Conservation (phyloP, 192 early-diverging fungal species). For the Linnemannia schmuckeri region DNA sequence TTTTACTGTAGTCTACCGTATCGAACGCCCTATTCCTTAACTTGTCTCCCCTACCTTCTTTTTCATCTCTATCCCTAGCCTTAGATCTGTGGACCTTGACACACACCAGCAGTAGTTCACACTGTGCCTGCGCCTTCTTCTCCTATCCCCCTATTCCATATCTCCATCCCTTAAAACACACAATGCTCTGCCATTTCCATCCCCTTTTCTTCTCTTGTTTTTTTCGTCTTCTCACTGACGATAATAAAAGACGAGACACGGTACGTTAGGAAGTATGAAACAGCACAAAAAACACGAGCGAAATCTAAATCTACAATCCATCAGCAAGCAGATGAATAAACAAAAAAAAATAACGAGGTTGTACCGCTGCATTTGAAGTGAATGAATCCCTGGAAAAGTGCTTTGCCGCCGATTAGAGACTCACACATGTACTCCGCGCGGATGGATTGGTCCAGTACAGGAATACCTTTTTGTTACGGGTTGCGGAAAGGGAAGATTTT, state of each 20-base stretch:
- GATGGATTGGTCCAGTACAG: not conserved
- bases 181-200: no score
- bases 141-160: not conserved
- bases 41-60: no score
- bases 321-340: no score
- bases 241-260: not conserved
- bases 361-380: not conserved
- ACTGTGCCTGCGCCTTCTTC: not conserved
- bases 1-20: not conserved
- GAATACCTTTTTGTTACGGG: no score
- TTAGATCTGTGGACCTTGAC: not conserved
- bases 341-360: not conserved
- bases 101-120: no score
- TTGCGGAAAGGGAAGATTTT: not conserved
- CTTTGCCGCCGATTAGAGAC: constrained; percentile 6
- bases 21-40: not conserved
- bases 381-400: constrained; percentile 3
- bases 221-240: not conserved
- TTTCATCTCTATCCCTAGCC: not conserved
- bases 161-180: no score
- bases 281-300: not conserved
- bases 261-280: constrained; percentile 1
- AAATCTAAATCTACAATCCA: not conserved
- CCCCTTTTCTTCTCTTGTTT: not conserved
- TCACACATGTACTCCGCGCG: not conserved